These are phyloP conservation scores for Amniculicola lignicola DNA, from an alignment of 495 filamentous ascomycete genomes.

Conservation along the genomic window DNA sequence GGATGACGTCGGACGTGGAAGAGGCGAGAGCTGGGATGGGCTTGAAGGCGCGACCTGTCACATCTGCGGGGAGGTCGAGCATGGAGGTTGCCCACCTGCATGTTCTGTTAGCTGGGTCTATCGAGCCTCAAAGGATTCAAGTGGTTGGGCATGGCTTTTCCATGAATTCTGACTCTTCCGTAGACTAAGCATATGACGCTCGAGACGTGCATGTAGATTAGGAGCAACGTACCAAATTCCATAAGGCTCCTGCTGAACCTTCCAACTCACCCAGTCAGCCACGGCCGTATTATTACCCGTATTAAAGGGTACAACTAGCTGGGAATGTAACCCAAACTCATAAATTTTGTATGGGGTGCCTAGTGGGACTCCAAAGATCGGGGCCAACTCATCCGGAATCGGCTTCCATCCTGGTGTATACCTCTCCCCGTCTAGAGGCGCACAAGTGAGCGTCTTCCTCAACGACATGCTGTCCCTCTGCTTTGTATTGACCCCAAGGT, in stretches of 20 bases:
- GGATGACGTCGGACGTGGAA: not conserved
- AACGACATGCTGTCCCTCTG: conserved; percentile 8
- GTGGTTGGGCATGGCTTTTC: no score
- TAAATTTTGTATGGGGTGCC: not conserved
- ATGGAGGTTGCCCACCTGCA: no score
- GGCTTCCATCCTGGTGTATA: conserved; percentile 12
- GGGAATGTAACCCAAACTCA: not conserved
- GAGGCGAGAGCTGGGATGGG: conserved; percentile 15
- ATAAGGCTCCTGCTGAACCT: no score
- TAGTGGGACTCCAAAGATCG: not conserved
- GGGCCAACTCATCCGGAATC: not conserved
- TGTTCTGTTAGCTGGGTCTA: no score
- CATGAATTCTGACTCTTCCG: no score
- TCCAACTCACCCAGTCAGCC: no score
- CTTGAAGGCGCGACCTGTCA: no score
- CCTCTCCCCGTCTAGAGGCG: conserved; percentile 4
- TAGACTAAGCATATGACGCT: no score
- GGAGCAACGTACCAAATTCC: no score
- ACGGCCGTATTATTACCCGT: not conserved
- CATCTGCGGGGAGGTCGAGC: no score
- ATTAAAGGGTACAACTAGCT: not conserved
- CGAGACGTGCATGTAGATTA: no score
- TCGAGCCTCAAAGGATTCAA: no score
- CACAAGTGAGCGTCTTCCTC: conserved; percentile 10
- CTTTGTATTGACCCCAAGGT: conserved; percentile 16